Evolutionary conservation across 768 basidiomycete species (phyloP).

Genomic region (Sporobolomyces phaffii): DNA sequence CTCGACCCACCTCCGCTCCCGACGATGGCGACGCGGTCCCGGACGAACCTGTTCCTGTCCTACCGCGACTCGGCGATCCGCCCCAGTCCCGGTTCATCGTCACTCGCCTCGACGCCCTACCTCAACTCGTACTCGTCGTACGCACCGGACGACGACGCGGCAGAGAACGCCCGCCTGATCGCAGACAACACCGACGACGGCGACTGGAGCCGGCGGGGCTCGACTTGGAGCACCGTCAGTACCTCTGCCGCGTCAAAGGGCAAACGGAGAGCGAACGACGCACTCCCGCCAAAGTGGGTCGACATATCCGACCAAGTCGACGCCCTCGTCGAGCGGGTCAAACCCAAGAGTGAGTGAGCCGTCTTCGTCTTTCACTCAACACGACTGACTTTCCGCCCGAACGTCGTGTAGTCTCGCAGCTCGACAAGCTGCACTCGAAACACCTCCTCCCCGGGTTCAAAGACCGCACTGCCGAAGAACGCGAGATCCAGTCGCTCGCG

Average conservation of each 20-base stretch:
- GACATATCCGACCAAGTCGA: constrained; percentile 87
- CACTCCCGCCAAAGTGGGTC: constrained; percentile 46
- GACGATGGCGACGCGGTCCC: constrained; percentile 59
- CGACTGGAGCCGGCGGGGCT: constrained; percentile 48
- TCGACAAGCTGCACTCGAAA: constrained; percentile 94
- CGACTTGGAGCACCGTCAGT: constrained; percentile 15
- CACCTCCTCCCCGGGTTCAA: constrained; percentile 93
- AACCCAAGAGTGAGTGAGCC: constrained; percentile 78
- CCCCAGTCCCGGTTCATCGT: constrained; percentile 46
- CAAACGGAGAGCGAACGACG: constrained; percentile 2
- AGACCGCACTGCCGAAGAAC: constrained; percentile 87
- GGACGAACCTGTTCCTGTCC: constrained; percentile 88
- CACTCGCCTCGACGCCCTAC: constrained; percentile 18
- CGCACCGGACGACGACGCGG: constrained; percentile 49
- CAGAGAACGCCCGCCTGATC: constrained; percentile 41
- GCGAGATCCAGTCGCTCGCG: constrained; percentile 81
- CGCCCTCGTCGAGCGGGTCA: constrained; percentile 62
- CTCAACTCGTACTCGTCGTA: constrained; percentile 6
- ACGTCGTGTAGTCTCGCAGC: constrained; percentile 59
- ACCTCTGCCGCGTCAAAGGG: background rate
- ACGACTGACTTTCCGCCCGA: background rate
- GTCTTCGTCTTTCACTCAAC: background rate
- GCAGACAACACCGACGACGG: constrained; percentile 50
- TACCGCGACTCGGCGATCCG: constrained; percentile 66
- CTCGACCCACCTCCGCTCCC: background rate